Percentiles rank a stretch among this genome's conserved stretches.
These are phyloP conservation scores for Aquilaria agallochum DNA, from an alignment of 441 rosid genomes.

Conservation along the genomic window DNA sequence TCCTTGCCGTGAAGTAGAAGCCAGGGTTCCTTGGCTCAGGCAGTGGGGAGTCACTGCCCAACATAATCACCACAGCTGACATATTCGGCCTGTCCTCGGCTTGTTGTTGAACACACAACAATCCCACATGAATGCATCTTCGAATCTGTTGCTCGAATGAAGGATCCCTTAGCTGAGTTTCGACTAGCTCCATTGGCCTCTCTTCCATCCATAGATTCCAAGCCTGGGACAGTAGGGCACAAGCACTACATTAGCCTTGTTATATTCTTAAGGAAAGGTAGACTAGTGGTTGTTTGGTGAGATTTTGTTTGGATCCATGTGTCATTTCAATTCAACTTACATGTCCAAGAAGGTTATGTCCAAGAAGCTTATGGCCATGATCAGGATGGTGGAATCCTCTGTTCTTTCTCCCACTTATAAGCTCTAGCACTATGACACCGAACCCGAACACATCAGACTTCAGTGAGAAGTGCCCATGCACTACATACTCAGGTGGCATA, in stretches of 20 bases:
- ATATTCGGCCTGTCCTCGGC: constrained; percentile 30
- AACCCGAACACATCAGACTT: constrained; percentile 40
- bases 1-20: constrained; percentile 10
- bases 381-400: constrained; percentile 27
- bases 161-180: constrained; percentile 8
- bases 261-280: background rate
- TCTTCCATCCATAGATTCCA: constrained; percentile 27
- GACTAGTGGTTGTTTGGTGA: background rate
- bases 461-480: constrained; percentile 31
- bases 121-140: constrained; percentile 21
- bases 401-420: constrained; percentile 24
- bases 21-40: constrained; percentile 26
- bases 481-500: constrained; percentile 36
- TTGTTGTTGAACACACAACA: constrained; percentile 11
- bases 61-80: constrained; percentile 23
- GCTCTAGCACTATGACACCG: constrained; percentile 32
- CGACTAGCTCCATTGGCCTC: constrained; percentile 22
- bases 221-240: constrained; percentile 11
- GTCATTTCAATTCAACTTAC: constrained; percentile 5
- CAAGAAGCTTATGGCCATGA: constrained; percentile 34
- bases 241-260: background rate
- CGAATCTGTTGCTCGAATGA: constrained; percentile 9
- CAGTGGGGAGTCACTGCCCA: constrained; percentile 15
- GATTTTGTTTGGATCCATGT: too few species aligned
- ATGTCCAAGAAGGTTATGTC: constrained; percentile 28